Conservation (phyloP, 2,329 filamentous ascomycete species). For the Claviceps capensis region DNA sequence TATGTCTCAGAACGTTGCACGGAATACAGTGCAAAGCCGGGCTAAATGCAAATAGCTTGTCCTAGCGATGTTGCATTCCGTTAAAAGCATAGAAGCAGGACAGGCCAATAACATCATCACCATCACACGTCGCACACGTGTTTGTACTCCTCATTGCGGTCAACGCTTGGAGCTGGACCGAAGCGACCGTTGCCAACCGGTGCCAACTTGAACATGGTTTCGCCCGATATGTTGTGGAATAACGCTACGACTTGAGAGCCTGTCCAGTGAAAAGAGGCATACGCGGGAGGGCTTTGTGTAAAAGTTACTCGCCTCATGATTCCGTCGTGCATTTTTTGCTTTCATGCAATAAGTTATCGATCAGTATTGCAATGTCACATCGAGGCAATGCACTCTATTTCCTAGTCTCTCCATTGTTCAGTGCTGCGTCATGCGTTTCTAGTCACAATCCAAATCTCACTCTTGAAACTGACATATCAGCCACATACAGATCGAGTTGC, state of each 20-base stretch:
- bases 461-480: not conserved
- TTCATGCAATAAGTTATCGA: not conserved
- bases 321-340: not conserved
- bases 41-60: not conserved
- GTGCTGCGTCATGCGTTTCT: not conserved
- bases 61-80: not conserved
- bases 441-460: not conserved
- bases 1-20: not conserved
- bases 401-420: not conserved
- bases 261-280: not conserved
- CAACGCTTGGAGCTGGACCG: not conserved
- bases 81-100: not conserved
- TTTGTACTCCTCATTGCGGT: not conserved
- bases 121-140: not conserved
- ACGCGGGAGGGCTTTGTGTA: not conserved
- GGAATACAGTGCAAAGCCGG: not conserved
- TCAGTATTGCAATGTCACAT: not conserved
- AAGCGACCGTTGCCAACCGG: not conserved
- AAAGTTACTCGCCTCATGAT: not conserved
- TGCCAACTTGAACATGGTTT: not conserved
- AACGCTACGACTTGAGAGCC: not conserved
- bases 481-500: not conserved
- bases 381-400: not conserved
- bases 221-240: not conserved
- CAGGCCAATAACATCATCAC: not conserved